phyloP scores from a whole-genome alignment of 2,329 filamentous ascomycete genomes.

The Volutella citrinella region DNA sequence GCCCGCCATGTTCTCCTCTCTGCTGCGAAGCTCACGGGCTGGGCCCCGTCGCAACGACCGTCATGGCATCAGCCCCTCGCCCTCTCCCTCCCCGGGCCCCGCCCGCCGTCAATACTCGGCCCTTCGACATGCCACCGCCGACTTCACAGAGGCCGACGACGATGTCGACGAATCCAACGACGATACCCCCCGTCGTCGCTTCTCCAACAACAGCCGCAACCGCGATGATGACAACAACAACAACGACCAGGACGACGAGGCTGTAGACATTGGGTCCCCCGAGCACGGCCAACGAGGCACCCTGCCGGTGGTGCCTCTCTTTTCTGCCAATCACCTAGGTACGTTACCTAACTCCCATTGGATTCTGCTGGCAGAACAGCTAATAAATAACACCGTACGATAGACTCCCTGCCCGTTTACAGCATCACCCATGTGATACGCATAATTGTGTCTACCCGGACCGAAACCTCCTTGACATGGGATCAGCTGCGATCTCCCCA shows the following conservation, averaged over 20 bases:
- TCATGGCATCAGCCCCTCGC: constrained; percentile 26
- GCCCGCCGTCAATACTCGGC: constrained; percentile 24
- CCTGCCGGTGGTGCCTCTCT: constrained; percentile 65
- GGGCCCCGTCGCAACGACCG: constrained; percentile 31
- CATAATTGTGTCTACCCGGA: constrained; percentile 76
- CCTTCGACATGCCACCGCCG: constrained; percentile 55
- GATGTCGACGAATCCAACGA: constrained; percentile 42
- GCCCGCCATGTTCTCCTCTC: constrained; percentile 39
- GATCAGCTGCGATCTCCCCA: constrained; percentile 95
- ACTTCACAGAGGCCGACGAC: constrained; percentile 63
- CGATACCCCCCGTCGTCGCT: constrained; percentile 26
- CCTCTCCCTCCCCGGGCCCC: constrained; percentile 30
- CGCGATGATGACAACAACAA: constrained; percentile 32
- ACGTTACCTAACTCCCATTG: constrained; percentile 16
- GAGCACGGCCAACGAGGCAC: constrained; percentile 27
- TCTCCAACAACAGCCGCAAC: constrained; percentile 19
- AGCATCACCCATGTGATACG: constrained; percentile 87
- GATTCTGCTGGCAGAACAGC: constrained; percentile 1
- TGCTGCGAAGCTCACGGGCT: constrained; percentile 32
- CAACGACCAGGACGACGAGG: constrained; percentile 48
- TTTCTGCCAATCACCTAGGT: constrained; percentile 77
- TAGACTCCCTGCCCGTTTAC: constrained; percentile 85
- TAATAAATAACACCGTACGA: constrained; percentile 6
- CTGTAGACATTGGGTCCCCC: constrained; percentile 44
- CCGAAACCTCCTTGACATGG: constrained; percentile 91